Percentiles rank a stretch among this genome's conserved stretches.
Evolutionary conservation across 2,329 filamentous ascomycete species (phyloP).

Genomic region (Penicillium sp.): DNA sequence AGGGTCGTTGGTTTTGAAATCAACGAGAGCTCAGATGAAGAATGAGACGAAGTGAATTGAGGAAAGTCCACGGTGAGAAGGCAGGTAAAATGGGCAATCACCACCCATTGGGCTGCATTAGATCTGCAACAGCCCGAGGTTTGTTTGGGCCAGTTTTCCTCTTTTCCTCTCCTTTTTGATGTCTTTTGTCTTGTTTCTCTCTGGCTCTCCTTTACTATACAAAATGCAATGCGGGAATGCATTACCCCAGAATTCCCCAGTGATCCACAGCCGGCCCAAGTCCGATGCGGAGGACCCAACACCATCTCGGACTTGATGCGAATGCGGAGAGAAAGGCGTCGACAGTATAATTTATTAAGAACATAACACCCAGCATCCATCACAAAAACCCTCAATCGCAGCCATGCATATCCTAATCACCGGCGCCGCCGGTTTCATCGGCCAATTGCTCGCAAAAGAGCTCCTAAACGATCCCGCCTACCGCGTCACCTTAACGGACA

Average conservation of each 20-base stretch:
- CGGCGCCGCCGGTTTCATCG: conserved; percentile 65
- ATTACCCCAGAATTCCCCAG: not conserved
- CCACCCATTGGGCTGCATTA: too few species aligned
- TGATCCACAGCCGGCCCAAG: conserved; percentile 22
- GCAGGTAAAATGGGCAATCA: too few species aligned
- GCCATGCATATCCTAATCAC: conserved; percentile 61
- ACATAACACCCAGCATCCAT: not conserved
- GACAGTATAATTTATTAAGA: conserved; percentile 4
- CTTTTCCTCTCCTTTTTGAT: too few species aligned
- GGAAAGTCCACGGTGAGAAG: too few species aligned
- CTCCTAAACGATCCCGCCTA: conserved; percentile 53
- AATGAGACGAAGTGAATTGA: too few species aligned
- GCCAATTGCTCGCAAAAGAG: conserved; percentile 60
- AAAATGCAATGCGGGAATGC: not conserved
- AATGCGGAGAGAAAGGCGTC: conserved; percentile 31
- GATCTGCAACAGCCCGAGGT: too few species aligned
- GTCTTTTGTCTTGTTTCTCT: too few species aligned
- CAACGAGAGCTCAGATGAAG: too few species aligned
- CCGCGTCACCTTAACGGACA: conserved; percentile 59
- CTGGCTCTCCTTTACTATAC: too few species aligned
- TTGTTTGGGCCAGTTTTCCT: too few species aligned
- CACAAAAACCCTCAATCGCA: not conserved
- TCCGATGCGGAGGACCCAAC: conserved; percentile 32
- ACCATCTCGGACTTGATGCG: conserved; percentile 39
- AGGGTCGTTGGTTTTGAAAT: too few species aligned